Conservation (phyloP, 176 grass and related monocot species). For the Metroxylon sagu region DNA sequence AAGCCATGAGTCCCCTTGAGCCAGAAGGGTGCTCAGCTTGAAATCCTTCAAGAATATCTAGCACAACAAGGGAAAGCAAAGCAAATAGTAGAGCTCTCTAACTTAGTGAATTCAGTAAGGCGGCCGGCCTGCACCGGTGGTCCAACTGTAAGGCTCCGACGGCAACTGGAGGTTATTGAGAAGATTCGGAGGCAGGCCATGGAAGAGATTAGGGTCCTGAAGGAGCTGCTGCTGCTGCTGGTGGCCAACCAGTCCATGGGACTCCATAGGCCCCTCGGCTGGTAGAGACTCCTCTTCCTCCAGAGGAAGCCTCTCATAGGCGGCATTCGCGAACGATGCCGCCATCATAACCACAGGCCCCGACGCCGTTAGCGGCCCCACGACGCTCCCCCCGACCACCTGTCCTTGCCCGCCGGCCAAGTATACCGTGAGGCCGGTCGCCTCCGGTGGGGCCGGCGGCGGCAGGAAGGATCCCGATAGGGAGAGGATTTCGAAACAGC, state of each 20-base stretch:
- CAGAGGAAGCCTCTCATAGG: neutral
- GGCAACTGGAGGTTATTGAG: neutral
- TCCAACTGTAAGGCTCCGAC: neutral
- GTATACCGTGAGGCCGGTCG: neutral
- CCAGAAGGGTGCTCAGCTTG: too few relatives aligned
- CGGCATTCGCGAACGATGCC: slow-evolving; percentile 1
- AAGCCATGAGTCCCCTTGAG: too few relatives aligned
- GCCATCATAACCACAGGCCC: slow-evolving; percentile 1
- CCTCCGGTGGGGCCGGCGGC: neutral
- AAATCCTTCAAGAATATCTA: too few relatives aligned
- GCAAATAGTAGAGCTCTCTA: too few relatives aligned
- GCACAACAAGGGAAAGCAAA: too few relatives aligned
- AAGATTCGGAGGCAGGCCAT: neutral
- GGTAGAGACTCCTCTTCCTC: neutral
- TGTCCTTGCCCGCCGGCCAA: slow-evolving; percentile 1
- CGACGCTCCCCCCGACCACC: slow-evolving; percentile 4
- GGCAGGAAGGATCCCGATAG: slow-evolving; percentile 5
- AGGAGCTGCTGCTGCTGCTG: slow-evolving; percentile 1
- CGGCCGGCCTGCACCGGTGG: neutral
- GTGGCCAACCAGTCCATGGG: neutral
- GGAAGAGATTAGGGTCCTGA: neutral
- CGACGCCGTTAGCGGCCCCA: neutral
- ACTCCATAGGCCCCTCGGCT: neutral
- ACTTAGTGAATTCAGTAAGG: neutral
- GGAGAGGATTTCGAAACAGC: slow-evolving; percentile 1